These are phyloP conservation scores for Emmonsiellopsis sp. DNA, from an alignment of 2,329 filamentous ascomycete genomes.

Conservation along the genomic window DNA sequence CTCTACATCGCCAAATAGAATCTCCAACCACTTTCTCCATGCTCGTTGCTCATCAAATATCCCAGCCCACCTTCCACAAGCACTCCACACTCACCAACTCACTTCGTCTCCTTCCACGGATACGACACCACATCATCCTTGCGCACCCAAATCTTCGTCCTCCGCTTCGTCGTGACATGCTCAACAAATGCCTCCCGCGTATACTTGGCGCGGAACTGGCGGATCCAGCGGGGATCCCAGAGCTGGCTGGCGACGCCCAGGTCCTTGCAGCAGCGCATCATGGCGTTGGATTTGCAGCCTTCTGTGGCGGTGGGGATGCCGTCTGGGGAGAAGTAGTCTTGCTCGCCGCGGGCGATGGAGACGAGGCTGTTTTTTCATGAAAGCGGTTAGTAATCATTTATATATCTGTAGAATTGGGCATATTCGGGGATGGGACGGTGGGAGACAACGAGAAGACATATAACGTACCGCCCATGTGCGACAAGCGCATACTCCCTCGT, in stretches of 20 bases:
- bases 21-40: no score
- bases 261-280: constrained; percentile 98
- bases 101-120: constrained; percentile 46
- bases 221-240: constrained; percentile 90
- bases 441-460: background rate
- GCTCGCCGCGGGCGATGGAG: constrained; percentile 85
- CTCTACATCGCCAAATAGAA: no score
- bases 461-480: constrained; percentile 66
- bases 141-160: constrained; percentile 74
- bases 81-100: background rate
- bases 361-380: constrained; percentile 56
- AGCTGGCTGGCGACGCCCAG: constrained; percentile 88
- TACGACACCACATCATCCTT: constrained; percentile 69
- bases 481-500: constrained; percentile 92
- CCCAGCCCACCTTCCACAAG: background rate
- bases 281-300: constrained; percentile 93
- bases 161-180: constrained; percentile 78
- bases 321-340: constrained; percentile 84
- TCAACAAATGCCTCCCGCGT: constrained; percentile 83
- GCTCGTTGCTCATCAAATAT: no score
- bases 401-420: background rate
- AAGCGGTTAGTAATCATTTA: background rate
- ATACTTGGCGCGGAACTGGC: constrained; percentile 65
- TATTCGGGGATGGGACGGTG: background rate
- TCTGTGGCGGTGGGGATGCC: constrained; percentile 90